Evolutionary conservation across 768 basidiomycete species (phyloP).

Genomic region (Agrocybe pediades): DNA sequence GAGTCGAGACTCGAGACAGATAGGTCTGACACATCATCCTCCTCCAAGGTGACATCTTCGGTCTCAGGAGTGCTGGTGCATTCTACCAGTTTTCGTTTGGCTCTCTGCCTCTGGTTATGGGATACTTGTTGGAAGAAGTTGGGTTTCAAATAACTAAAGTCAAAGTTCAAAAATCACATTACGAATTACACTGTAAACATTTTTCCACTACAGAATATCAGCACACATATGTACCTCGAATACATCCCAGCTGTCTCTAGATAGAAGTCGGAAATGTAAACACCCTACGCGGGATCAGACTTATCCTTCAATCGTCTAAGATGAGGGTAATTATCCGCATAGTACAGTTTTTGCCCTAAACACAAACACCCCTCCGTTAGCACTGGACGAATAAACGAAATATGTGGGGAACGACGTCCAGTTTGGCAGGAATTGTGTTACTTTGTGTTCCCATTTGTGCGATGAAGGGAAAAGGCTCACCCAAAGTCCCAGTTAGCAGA

Average conservation of each 20-base stretch:
- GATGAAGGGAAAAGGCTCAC: conserved; percentile 16
- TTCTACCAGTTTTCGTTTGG: no score
- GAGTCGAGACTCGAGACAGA: no score
- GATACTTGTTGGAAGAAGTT: no score
- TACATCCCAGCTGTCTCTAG: conserved; percentile 6
- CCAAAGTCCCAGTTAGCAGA: conserved; percentile 41
- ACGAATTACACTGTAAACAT: no score
- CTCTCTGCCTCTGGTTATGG: no score
- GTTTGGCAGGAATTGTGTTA: background rate
- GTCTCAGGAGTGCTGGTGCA: no score
- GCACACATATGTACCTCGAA: no score
- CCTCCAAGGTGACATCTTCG: no score
- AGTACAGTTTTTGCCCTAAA: conserved; percentile 39
- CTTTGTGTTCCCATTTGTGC: background rate
- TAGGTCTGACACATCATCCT: no score
- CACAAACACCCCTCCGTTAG: background rate
- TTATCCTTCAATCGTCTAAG: conserved; percentile 28
- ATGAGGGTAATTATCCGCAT: conserved; percentile 30
- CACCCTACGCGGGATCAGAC: conserved; percentile 35
- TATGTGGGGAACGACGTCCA: background rate
- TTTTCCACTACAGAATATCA: no score
- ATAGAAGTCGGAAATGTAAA: conserved; percentile 40
- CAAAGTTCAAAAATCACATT: no score
- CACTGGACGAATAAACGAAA: background rate
- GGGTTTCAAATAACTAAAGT: no score